Base-by-base conservation (phyloP, 108 stramenopile genomes). In the Nannochloropsis oceanica region DNA sequence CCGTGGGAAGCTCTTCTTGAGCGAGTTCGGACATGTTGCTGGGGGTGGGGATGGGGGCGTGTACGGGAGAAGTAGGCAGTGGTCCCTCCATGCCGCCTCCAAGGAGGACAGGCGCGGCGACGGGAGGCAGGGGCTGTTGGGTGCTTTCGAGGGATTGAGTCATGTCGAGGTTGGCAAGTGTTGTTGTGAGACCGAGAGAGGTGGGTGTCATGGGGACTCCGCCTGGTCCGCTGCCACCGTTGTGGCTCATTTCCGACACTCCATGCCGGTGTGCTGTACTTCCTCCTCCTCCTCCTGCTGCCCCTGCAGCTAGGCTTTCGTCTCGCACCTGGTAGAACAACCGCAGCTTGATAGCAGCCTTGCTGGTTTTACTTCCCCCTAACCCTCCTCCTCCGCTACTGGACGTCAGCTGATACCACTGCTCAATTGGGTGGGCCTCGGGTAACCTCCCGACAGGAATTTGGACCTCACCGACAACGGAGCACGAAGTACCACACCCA, bases 351-450 rank as follows among this genome's bases (percentile, higher is more conserved):
- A 73, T 73, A 18, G 59, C 59, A 2, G 59, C 59, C n/a, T 73
- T 73, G 59, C 59, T 73, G 22, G n/a, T n/a, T 18, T n/a, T n/a
- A 34, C 34, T 34, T 34, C 34, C 34, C 34, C 34, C 34, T 5
- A 1, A 1, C 34, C 34, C 34, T 34, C 34, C 34, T 73, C 59
- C 59, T n/a, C n/a, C n/a, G 22, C 59, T 18, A n/a, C 59, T 73
- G 59, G 59, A n/a, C 22, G n/a, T 18, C 79, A 88, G 84, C 79
- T 84, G 83, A 81, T 88, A 88, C 87, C 87, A 88, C 87, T 88
- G 87, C 81, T 88, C 87, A 26, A 88, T 80, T 26, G 87, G 80
- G 26, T 81, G 80, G 44, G 80, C 84, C 80, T 84, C 83, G 20
- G 87, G 87, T n/a, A 88, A 81, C 20, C 87, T 83, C 42, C 43